Evolutionary conservation across 805 yeast species (phyloP).

Genomic region (Yarrowia sp.): DNA sequence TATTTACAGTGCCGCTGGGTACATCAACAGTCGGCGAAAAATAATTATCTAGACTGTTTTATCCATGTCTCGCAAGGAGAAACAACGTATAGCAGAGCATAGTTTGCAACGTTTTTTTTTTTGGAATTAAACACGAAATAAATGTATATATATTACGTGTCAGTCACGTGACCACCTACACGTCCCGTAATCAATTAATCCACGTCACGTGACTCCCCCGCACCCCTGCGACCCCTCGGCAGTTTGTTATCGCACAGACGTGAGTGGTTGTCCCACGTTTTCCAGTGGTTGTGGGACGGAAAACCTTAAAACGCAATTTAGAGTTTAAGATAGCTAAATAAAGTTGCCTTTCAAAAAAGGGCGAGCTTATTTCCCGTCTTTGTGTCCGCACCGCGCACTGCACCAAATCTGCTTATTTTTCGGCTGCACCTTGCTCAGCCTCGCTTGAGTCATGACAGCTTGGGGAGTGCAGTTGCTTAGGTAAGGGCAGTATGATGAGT

Average conservation of each 20-base stretch:
- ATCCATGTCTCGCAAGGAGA: too few relatives aligned
- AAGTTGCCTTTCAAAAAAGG: not conserved
- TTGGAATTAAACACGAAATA: too few relatives aligned
- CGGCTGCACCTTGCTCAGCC: conserved; percentile 7
- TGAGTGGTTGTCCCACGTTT: conserved; percentile 1
- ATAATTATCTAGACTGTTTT: too few relatives aligned
- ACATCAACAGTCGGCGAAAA: too few relatives aligned
- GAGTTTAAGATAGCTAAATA: not conserved
- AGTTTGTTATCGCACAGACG: not conserved
- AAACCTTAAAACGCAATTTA: not conserved
- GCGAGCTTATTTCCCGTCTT: not conserved
- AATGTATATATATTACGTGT: too few relatives aligned
- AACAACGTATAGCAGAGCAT: too few relatives aligned
- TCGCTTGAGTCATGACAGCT: not conserved
- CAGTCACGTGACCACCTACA: too few relatives aligned
- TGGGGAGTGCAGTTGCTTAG: not conserved
- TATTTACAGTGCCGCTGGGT: not conserved
- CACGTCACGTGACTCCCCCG: not conserved
- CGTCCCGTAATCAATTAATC: too few relatives aligned
- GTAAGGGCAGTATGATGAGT: too few relatives aligned
- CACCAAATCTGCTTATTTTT: not conserved
- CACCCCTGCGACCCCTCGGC: not conserved
- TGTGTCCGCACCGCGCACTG: not conserved
- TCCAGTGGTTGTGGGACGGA: too few relatives aligned
- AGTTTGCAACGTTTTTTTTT: too few relatives aligned